These are phyloP conservation scores for Helianthus tuberosus DNA, from an alignment of 129 eudicot genomes.

Conservation along the genomic window DNA sequence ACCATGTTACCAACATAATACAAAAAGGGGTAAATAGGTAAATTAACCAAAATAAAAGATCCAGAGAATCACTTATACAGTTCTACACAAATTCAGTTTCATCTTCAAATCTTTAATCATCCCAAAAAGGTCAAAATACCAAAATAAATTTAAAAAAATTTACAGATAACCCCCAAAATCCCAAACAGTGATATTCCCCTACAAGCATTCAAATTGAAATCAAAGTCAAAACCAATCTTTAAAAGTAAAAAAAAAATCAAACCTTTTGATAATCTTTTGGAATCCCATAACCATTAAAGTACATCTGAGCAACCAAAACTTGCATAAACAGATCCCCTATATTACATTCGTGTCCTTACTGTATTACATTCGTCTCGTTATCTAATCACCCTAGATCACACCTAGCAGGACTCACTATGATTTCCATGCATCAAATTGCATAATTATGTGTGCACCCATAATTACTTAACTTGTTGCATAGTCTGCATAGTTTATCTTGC, in stretches of 20 bases:
- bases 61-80: neutral
- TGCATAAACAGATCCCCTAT: conserved; percentile 78
- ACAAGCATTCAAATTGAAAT: conserved; percentile 8
- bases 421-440: no score
- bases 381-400: no score
- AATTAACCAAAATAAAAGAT: neutral
- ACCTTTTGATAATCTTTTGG: conserved; percentile 72
- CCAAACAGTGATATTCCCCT: conserved; percentile 16
- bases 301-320: conserved; percentile 78
- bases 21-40: conserved; percentile 1
- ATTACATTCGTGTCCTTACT: no score
- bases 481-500: no score
- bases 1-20: neutral
- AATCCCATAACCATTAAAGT: conserved; percentile 67
- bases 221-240: conserved; percentile 11
- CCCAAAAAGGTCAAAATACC: conserved; percentile 23
- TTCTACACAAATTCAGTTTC: conserved; percentile 11
- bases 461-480: no score
- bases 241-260: conserved; percentile 10
- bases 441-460: no score
- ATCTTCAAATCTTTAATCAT: neutral
- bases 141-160: neutral
- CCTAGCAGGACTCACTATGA: no score
- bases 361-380: no score
- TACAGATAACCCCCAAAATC: conserved; percentile 18